Base-by-base conservation (phyloP, 1,284 basidiomycete species). In the Sporisorium reilianum region DNA sequence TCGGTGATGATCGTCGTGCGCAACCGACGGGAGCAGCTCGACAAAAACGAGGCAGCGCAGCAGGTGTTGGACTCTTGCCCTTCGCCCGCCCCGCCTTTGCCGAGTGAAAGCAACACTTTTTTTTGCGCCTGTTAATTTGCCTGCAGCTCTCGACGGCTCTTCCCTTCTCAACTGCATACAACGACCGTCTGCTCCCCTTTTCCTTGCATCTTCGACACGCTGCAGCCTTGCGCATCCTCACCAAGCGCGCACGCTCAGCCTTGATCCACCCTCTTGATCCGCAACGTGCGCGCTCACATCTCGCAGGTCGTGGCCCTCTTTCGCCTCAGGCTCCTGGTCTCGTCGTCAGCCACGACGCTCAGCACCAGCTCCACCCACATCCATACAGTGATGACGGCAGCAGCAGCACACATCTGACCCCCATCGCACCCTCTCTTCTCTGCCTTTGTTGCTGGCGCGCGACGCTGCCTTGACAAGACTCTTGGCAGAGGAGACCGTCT, bases 61-160 rank as follows among this genome's bases (percentile, higher is more conserved):
- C 36, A 48, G 46, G 46, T 48, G 46, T 48, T 48, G 46, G 28
- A 34, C 32, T 34, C 26, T 48, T 46, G 12, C 22, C 41, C 11
- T 44, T 38, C 18, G 28, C 22, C 22, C 22, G 6, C 5, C 22
- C 12, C 44, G 44, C 25, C 26, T 28, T 46, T 30, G 46, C 46
- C 46, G 46, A 48, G 28, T 20, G 18, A 48, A 20, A 20, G 28
- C 46, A 48, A 48, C 46, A 48, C 46, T 48, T 46, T 46, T 41
- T 41, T 41, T 41, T 20, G 38, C 9, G n/a, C 20, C 38, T 41
- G n/a, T 41, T n/a, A 41, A 41, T 20, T 41, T 41, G 38, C 7
- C 9, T 41, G 38, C 38, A 20, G 38, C 38, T 5, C 14, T 30
- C 9, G 28, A 12, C 36, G 36, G 9, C 8, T 41, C 38, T 41